Percentiles rank a stretch among this genome's conserved stretches.
phyloP scores from a whole-genome alignment of 164 flowering plant genomes.

The Echeveria elegans region DNA sequence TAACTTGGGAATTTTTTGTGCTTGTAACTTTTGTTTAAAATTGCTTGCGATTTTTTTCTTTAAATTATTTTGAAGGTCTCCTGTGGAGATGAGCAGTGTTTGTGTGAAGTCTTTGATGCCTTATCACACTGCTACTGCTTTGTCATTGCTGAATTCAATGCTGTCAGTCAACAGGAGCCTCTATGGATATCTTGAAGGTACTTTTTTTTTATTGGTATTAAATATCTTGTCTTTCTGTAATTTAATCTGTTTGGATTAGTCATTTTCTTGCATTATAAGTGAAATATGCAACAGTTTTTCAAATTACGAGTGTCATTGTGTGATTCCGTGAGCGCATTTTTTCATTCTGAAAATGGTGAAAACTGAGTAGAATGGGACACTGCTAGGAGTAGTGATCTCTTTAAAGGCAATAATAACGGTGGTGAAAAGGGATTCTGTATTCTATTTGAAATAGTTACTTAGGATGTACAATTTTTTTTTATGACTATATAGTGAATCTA shows the following conservation, averaged over 20 bases:
- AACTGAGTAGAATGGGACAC: no score
- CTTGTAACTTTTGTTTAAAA: not conserved
- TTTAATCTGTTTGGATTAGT: no score
- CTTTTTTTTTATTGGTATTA: no score
- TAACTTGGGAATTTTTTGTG: not conserved
- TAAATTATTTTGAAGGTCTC: slow-evolving; percentile 21
- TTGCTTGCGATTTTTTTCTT: no score
- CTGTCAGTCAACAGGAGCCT: slow-evolving; percentile 53
- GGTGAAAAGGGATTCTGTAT: no score
- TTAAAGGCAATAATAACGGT: no score
- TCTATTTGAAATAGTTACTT: not conserved
- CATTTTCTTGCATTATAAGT: not conserved
- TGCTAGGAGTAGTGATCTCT: no score
- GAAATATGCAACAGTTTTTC: not conserved
- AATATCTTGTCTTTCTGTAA: not conserved
- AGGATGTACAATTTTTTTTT: not conserved
- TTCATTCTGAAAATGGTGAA: no score
- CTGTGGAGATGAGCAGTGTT: slow-evolving; percentile 35
- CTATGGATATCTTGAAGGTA: slow-evolving; percentile 61
- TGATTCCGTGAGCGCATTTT: not conserved
- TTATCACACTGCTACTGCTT: slow-evolving; percentile 76
- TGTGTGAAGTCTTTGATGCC: slow-evolving; percentile 66
- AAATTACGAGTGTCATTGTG: not conserved
- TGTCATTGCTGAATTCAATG: slow-evolving; percentile 75
- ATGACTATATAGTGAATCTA: slow-evolving; percentile 10